phyloP scores from a whole-genome alignment of 768 basidiomycete genomes.

The Tylopilus cervinicoccineus region DNA sequence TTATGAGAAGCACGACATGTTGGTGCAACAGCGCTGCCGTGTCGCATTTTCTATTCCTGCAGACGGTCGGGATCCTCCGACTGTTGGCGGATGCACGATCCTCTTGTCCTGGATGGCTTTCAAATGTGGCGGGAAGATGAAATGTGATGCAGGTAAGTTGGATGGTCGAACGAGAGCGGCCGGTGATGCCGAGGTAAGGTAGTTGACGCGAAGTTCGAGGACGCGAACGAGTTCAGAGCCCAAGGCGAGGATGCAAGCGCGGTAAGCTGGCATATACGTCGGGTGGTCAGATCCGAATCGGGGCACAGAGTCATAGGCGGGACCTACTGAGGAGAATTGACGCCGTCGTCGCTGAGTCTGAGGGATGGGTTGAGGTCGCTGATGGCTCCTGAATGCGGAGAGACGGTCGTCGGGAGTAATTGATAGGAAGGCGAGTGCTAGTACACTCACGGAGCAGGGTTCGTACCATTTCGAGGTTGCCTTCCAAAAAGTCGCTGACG shows the following conservation, averaged over 20 bases:
- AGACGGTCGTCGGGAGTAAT: background rate
- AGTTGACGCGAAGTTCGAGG: constrained; percentile 79
- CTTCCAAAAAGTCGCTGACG: constrained; percentile 79
- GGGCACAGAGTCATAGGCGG: background rate
- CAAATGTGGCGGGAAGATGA: constrained; percentile 68
- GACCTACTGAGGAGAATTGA: constrained; percentile 67
- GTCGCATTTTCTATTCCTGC: constrained; percentile 15
- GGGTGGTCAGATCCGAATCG: background rate
- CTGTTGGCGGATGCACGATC: constrained; percentile 3
- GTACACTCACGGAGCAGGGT: constrained; percentile 59
- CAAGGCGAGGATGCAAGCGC: constrained; percentile 70
- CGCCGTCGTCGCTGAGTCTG: constrained; percentile 72
- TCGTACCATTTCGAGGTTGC: constrained; percentile 82
- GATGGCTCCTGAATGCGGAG: constrained; percentile 50
- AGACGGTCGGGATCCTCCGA: constrained; percentile 3
- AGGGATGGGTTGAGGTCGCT: constrained; percentile 79
- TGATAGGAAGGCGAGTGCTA: background rate
- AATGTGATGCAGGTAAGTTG: constrained; percentile 76
- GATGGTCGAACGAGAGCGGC: constrained; percentile 71
- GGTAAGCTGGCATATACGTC: constrained; percentile 49
- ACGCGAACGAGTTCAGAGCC: constrained; percentile 70
- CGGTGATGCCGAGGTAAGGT: constrained; percentile 73
- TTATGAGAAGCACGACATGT: constrained; percentile 55
- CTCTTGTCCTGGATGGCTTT: constrained; percentile 54
- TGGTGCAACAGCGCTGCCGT: constrained; percentile 47